Percentiles rank a stretch among this genome's conserved stretches.
Conservation (phyloP, 2,329 filamentous ascomycete species). For the Pseudogymnoascus sp. region DNA sequence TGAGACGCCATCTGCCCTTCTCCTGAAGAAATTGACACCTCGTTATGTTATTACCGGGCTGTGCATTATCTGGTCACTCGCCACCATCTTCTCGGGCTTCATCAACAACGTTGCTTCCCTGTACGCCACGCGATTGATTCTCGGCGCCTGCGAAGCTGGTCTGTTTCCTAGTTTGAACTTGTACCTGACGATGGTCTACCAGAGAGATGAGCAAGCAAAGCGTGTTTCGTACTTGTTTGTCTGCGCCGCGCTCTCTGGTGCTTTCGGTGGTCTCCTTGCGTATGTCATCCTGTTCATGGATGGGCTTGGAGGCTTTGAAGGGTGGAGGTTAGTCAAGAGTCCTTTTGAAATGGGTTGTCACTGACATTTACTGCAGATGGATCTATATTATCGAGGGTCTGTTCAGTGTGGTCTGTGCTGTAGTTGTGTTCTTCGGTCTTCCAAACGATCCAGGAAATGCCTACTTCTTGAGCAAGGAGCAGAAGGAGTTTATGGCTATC, state of each 20-base stretch:
- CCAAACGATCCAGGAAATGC: slow-evolving; percentile 38
- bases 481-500: slow-evolving; percentile 42
- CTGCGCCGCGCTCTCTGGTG: slow-evolving; percentile 2
- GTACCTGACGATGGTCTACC: slow-evolving; percentile 46
- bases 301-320: background rate
- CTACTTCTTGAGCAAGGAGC: slow-evolving; percentile 39
- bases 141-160: background rate
- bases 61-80: slow-evolving; percentile 30
- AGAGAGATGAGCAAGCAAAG: slow-evolving; percentile 43
- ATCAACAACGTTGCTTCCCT: slow-evolving; percentile 35
- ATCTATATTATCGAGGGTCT: slow-evolving; percentile 42
- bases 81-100: slow-evolving; percentile 34
- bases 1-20: slow-evolving; percentile 39
- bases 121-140: slow-evolving; percentile 30
- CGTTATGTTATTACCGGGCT: slow-evolving; percentile 32
- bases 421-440: slow-evolving; percentile 37
- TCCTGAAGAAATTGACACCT: slow-evolving; percentile 39
- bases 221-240: slow-evolving; percentile 44
- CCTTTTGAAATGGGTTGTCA: background rate
- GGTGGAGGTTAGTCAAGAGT: background rate
- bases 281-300: slow-evolving; percentile 11
- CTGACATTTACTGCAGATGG: background rate
- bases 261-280: slow-evolving; percentile 11
- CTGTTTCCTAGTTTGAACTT: slow-evolving; percentile 35
- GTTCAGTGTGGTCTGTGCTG: slow-evolving; percentile 35